A percentile compares a stretch with the other conserved stretches of the same genome.
Conservation (phyloP, 2,329 filamentous ascomycete genomes). For the Byssochlamys sp. region DNA sequence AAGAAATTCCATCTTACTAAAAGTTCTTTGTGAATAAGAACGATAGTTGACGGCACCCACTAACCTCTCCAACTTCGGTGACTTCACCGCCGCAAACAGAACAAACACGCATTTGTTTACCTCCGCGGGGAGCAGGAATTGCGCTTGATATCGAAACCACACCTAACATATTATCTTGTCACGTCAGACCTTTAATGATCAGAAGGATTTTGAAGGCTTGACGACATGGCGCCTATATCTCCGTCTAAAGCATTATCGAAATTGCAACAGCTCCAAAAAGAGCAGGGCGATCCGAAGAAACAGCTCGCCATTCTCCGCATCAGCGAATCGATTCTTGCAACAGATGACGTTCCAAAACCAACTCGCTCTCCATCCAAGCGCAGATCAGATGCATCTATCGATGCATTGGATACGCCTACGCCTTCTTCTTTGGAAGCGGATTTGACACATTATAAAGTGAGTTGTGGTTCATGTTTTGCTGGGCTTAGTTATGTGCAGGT, state of each 20-base stretch:
- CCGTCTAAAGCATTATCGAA: slow-evolving; percentile 24
- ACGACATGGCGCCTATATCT: slow-evolving; percentile 12
- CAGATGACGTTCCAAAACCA: slow-evolving; percentile 15
- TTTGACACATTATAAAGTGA: slow-evolving; percentile 70
- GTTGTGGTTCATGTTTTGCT: background rate
- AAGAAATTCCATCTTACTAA: background rate
- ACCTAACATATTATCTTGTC: background rate
- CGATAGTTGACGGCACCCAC: background rate
- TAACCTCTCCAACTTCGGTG: background rate
- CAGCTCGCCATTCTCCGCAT: slow-evolving; percentile 63
- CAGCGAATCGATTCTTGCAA: slow-evolving; percentile 60
- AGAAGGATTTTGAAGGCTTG: background rate
- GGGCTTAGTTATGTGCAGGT: background rate
- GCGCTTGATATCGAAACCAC: background rate
- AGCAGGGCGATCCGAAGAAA: slow-evolving; percentile 40
- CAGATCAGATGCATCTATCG: slow-evolving; percentile 62
- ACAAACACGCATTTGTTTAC: slow-evolving; percentile 8
- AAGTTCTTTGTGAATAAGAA: background rate
- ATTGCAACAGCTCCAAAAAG: slow-evolving; percentile 37
- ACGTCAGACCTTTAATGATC: background rate
- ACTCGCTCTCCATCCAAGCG: slow-evolving; percentile 38
- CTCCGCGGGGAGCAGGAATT: background rate
- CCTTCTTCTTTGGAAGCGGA: slow-evolving; percentile 74
- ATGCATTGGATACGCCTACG: slow-evolving; percentile 56
- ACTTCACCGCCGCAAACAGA: slow-evolving; percentile 12